Evolutionary conservation across 1,284 basidiomycete genomes (phyloP).

Genomic region (Fomitopsis betulina): DNA sequence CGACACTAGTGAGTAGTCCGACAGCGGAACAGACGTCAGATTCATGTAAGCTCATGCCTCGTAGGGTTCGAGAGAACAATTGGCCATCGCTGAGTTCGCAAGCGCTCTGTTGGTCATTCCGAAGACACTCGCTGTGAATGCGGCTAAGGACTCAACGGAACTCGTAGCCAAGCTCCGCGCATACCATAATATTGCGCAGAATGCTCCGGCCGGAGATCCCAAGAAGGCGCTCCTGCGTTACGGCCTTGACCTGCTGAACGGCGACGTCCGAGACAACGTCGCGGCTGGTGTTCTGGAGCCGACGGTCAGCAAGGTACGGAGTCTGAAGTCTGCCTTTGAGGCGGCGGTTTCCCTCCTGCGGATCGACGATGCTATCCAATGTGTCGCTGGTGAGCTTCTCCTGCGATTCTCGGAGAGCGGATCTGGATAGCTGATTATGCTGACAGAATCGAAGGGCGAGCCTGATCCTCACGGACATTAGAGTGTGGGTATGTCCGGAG

Average conservation of each 20-base stretch:
- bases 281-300: slow-evolving; percentile 94
- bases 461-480: slow-evolving; percentile 30
- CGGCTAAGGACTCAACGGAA: slow-evolving; percentile 97
- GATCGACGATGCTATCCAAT: slow-evolving; percentile 93
- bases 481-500: slow-evolving; percentile 9
- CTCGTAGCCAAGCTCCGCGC: slow-evolving; percentile 96
- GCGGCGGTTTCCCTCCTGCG: slow-evolving; percentile 93
- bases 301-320: slow-evolving; percentile 95
- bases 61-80: slow-evolving; percentile 94
- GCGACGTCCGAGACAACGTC: slow-evolving; percentile 94
- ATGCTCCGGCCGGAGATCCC: slow-evolving; percentile 86
- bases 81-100: slow-evolving; percentile 98
- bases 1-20: slow-evolving; percentile 71
- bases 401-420: not conserved
- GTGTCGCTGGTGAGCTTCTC: slow-evolving; percentile 64
- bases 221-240: slow-evolving; percentile 94
- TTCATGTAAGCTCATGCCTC: not conserved
- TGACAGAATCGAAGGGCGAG: slow-evolving; percentile 70
- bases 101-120: slow-evolving; percentile 91
- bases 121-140: slow-evolving; percentile 96
- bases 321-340: slow-evolving; percentile 94
- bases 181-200: slow-evolving; percentile 97
- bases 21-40: not conserved
- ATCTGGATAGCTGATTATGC: not conserved
- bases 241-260: slow-evolving; percentile 92